Percentiles rank a stretch among this genome's conserved stretches.
Evolutionary conservation across 2,329 filamentous ascomycete species (phyloP).

Genomic region (Colletotrichum cuscutae): DNA sequence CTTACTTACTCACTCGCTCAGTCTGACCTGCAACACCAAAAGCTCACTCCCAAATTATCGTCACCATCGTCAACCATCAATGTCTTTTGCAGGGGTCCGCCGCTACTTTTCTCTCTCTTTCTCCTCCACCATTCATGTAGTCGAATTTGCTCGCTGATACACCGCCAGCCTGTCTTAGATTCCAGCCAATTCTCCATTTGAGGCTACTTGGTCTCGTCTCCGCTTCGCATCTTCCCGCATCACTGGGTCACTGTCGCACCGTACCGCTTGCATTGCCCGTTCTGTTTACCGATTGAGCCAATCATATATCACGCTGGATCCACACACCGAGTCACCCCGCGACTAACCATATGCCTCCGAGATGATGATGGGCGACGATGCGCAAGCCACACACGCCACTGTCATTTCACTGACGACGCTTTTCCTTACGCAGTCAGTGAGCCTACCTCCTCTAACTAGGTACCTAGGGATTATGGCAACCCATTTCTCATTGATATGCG

Average conservation of each 20-base stretch:
- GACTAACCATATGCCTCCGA: slow-evolving; percentile 16
- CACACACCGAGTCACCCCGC: slow-evolving; percentile 2
- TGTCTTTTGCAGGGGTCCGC: neutral
- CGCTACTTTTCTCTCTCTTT: neutral
- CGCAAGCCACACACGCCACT: slow-evolving; percentile 31
- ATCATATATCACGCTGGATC: neutral
- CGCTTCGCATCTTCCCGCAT: slow-evolving; percentile 15
- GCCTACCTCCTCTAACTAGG: too few relatives aligned
- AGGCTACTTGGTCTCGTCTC: neutral
- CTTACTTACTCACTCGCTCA: neutral
- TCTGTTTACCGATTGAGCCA: neutral
- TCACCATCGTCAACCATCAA: neutral
- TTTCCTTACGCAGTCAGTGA: neutral
- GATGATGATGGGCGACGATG: slow-evolving; percentile 22
- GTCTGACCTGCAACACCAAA: neutral
- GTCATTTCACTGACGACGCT: slow-evolving; percentile 14
- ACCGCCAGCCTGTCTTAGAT: neutral
- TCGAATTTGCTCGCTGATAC: neutral
- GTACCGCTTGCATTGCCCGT: neutral
- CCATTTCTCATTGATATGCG: neutral
- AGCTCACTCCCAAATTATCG: neutral
- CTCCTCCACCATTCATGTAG: neutral
- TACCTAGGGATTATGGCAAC: too few relatives aligned
- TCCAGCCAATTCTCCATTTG: neutral
- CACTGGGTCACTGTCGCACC: neutral